Percentiles rank a stretch among this genome's conserved stretches.
phyloP scores from a whole-genome alignment of 2,329 filamentous ascomycete species.

The Penicillium sp. region DNA sequence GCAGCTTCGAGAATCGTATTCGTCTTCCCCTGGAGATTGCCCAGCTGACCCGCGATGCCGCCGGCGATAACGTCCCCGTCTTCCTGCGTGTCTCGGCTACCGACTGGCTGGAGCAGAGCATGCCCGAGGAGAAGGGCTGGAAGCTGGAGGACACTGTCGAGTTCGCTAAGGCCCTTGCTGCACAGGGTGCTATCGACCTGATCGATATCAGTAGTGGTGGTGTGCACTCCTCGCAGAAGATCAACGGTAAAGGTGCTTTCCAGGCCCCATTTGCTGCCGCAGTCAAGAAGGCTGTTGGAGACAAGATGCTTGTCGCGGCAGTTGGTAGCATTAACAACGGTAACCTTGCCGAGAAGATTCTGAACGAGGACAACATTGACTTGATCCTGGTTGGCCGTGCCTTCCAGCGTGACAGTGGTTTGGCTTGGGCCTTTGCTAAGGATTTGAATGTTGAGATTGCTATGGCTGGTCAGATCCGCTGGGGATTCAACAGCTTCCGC shows the following conservation, averaged over 20 bases:
- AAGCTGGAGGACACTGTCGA: constrained; percentile 62
- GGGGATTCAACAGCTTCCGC: constrained; percentile 31
- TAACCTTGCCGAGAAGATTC: constrained; percentile 64
- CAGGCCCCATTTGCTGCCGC: constrained; percentile 72
- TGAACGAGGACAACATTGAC: constrained; percentile 59
- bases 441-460: constrained; percentile 31
- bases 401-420: constrained; percentile 27
- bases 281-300: constrained; percentile 74
- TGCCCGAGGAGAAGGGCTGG: constrained; percentile 61
- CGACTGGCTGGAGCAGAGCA: constrained; percentile 70
- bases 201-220: constrained; percentile 80
- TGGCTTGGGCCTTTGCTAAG: constrained; percentile 30
- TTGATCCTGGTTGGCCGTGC: constrained; percentile 57
- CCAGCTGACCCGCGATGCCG: constrained; percentile 60
- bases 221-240: constrained; percentile 55
- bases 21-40: constrained; percentile 68
- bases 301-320: constrained; percentile 67
- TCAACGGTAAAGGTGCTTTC: constrained; percentile 60
- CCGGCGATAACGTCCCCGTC: constrained; percentile 68
- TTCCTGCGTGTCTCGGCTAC: constrained; percentile 71
- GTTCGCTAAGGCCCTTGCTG: constrained; percentile 67
- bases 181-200: constrained; percentile 70
- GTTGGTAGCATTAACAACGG: constrained; percentile 74
- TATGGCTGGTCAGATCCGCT: constrained; percentile 34
- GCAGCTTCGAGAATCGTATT: constrained; percentile 62